Evolutionary conservation across 2,329 filamentous ascomycete species (phyloP), one percentile per base, ranked within the genome.

Genomic region (Onygenales sp.): DNA sequence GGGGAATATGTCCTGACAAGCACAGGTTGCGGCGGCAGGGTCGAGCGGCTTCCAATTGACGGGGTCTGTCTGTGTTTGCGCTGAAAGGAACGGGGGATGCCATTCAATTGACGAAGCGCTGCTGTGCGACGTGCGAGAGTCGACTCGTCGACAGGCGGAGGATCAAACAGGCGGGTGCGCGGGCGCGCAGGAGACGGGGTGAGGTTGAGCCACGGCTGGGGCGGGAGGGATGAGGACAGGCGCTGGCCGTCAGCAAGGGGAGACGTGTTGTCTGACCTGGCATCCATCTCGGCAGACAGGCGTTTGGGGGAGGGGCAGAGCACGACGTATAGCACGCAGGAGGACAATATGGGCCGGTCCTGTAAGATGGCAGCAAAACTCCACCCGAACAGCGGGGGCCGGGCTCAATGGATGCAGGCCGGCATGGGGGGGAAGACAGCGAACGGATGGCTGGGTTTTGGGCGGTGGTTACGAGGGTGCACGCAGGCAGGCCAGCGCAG

Each of bases 1-100:
- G 65, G 66, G 43, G 71, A 72, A 58, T 74, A 71, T 14, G 73
- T 64, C 56, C 69, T 65, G 33, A 74, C 69, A 40, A 75, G 62
- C 39, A 75, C 72, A 6, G 73, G 73, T 54, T 73, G 70, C 33
- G 70, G 69, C 44, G 65, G 63, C 48, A 65, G 58, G 13, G 62
- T 63, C 8, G 62, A 61, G 48, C 58, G 62, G 34, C 56, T 56
- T 44, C 55, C 56, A 53, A 56, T 57, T 48, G 57, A 58, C 34
- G 56, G 62, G 47, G 58, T 52, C 27, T 64, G 60, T 50, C 57
- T 61, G 45, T 61, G 59, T 55, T 58, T 62, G 52, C 63, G 63
- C 34, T 64, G 59, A 42, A 57, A 53, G 45, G 61, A 57, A 37
- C 58, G 63, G 14, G 63, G 52, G 48, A 57, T 59, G 46, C 62